Evolutionary conservation across 1,139 yeast species (phyloP), one percentile per base, ranked within the genome.

Genomic region (Candida freyschussii): DNA sequence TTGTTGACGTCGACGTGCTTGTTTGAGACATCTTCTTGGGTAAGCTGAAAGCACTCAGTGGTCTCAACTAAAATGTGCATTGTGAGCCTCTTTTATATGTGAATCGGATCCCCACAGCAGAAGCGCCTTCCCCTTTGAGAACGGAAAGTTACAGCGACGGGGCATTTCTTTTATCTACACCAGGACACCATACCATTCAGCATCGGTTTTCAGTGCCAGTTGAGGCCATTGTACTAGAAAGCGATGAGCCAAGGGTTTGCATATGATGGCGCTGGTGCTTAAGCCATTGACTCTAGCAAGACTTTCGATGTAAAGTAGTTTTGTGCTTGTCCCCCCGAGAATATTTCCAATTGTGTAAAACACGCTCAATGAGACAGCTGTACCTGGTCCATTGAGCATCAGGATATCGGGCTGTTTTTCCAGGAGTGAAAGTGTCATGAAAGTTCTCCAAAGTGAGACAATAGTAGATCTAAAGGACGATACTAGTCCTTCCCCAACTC

Each of bases 161-260:
- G n/a, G n/a, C n/a, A n/a, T n/a, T n/a, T n/a, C n/a, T n/a, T n/a
- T n/a, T n/a, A n/a, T n/a, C 41, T 51, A 82, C 1, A 85, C 83
- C 31, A 89, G 62, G 7, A 85, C 70, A 0, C 96, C 97, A 50
- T 75, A 69, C 55, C 74, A 86, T 52, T 84, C 94, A 1, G 87
- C 74, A 34, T 84, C 59, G 21, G 73, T 75, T 49, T 78, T 77
- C 17, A 52, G 46, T 13, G 69, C 67, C 34, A 91, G 62, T 27
- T 67, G 66, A n/a, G 75, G 75, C 98, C 98, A 91, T 55, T 91
- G 98, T 7, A 91, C 97, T 1, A 91, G 53, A 41, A 91, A 81
- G 18, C 91, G 62, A 51, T 87, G 84, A 3, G 80, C 65, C 2
- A 89, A 62, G 4, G 87, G 87, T 34, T 81, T 62, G 8, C 87